Evolutionary conservation across 148 eudicot species (phyloP).

Genomic region (Salicornia ramosissima): DNA sequence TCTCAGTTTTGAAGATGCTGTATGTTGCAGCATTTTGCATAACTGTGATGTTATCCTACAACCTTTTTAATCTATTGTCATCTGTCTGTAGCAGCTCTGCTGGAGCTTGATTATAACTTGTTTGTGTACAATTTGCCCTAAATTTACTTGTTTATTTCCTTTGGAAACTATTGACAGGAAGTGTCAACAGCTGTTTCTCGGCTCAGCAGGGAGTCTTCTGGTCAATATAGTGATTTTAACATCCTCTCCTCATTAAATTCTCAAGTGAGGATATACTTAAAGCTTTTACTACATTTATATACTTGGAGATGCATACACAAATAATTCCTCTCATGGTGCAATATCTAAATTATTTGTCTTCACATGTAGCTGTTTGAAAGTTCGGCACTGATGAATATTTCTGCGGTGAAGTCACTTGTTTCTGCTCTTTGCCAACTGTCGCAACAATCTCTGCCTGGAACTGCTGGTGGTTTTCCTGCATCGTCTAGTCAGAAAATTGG

Average conservation of each 20-base stretch:
- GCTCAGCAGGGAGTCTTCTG: constrained; percentile 82
- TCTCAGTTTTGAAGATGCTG: constrained; percentile 4
- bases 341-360: constrained; percentile 23
- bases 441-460: constrained; percentile 67
- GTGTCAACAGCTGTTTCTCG: constrained; percentile 67
- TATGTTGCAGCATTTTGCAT: too few species aligned
- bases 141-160: not conserved
- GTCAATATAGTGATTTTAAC: constrained; percentile 77
- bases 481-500: constrained; percentile 75
- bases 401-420: constrained; percentile 94
- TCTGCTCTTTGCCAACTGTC: constrained; percentile 89
- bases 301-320: too few species aligned
- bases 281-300: too few species aligned
- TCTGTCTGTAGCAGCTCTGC: not conserved
- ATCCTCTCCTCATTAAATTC: constrained; percentile 94
- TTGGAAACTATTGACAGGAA: constrained; percentile 44
- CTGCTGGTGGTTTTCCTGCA: constrained; percentile 49
- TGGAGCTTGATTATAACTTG: constrained; percentile 7
- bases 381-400: constrained; percentile 80
- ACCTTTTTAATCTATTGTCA: not conserved
- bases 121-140: not conserved
- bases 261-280: constrained; percentile 45
- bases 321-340: not conserved
- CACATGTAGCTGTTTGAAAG: constrained; percentile 78
- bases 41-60: too few species aligned